phyloP scores from a whole-genome alignment of 768 basidiomycete species.

The Boletus pseudo-olivaceus region DNA sequence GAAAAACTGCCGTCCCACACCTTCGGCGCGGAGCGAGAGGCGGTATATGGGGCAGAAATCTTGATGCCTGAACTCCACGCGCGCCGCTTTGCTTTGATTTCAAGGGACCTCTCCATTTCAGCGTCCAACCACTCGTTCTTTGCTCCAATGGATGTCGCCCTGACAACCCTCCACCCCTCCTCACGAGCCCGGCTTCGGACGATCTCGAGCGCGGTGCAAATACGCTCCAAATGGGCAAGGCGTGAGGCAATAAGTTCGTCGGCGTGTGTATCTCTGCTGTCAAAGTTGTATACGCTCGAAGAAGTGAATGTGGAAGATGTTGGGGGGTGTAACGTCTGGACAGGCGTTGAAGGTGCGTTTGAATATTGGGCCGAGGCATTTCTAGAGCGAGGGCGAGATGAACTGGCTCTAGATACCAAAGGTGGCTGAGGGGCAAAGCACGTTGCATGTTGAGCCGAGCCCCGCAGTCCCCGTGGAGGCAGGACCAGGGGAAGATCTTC shows the following conservation, averaged over 20 bases:
- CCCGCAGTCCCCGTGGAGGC: neutral
- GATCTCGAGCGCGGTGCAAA: conserved; percentile 40
- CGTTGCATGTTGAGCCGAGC: neutral
- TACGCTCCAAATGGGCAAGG: conserved; percentile 31
- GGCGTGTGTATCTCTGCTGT: neutral
- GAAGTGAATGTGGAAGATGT: conserved; percentile 5
- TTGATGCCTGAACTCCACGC: conserved; percentile 63
- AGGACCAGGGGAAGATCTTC: conserved; percentile 12
- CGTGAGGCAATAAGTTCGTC: conserved; percentile 18
- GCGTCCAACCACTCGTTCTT: conserved; percentile 26
- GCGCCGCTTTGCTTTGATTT: conserved; percentile 55
- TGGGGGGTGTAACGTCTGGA: neutral
- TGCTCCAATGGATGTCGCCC: conserved; percentile 23
- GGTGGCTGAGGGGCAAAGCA: neutral
- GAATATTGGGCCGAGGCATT: conserved; percentile 5
- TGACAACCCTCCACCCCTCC: conserved; percentile 38
- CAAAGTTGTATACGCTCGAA: neutral
- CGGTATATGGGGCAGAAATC: conserved; percentile 30
- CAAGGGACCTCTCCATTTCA: conserved; percentile 39
- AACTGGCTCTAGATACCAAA: conserved; percentile 21
- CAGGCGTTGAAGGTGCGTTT: neutral
- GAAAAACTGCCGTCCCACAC: conserved; percentile 18
- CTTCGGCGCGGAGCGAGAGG: neutral
- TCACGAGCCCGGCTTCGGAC: conserved; percentile 41
- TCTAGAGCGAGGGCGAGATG: conserved; percentile 28